These are phyloP conservation scores for Wickerhamomyces xylosicus DNA, from an alignment of 805 yeast genomes.

Conservation along the genomic window DNA sequence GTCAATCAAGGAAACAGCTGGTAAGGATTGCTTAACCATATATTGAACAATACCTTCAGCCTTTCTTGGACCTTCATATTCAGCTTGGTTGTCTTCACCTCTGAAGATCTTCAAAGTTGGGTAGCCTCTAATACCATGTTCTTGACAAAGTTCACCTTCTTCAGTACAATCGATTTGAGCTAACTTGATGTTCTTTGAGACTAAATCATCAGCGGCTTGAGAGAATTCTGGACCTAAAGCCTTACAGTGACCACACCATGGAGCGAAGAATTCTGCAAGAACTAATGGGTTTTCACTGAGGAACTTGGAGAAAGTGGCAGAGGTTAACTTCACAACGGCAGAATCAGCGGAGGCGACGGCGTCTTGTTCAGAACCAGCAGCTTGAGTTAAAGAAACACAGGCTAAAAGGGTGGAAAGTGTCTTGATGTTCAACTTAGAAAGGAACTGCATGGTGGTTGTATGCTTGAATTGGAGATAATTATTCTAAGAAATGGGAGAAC, in stretches of 20 bases:
- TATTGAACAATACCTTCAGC: conserved; percentile 67
- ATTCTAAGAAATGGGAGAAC: too few species aligned
- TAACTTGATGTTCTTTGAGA: conserved; percentile 52
- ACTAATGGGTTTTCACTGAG: conserved; percentile 67
- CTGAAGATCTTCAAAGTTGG: conserved; percentile 77
- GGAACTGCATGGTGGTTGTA: conserved; percentile 26
- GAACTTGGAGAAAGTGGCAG: conserved; percentile 55
- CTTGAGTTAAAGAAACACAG: conserved; percentile 18
- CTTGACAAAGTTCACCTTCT: conserved; percentile 59
- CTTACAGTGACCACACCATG: conserved; percentile 98
- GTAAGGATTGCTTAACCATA: conserved; percentile 76
- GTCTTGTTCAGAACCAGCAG: conserved; percentile 38
- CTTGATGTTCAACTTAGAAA: conserved; percentile 21
- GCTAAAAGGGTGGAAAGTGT: conserved; percentile 33
- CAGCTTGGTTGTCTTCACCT: conserved; percentile 34
- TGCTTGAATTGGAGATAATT: not conserved
- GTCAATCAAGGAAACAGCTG: conserved; percentile 51
- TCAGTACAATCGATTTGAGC: conserved; percentile 85
- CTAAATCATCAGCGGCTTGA: conserved; percentile 58
- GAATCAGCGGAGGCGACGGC: conserved; percentile 77
- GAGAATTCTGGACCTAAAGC: conserved; percentile 72
- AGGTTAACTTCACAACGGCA: conserved; percentile 73
- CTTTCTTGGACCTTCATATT: conserved; percentile 79
- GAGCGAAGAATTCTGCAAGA: conserved; percentile 82
- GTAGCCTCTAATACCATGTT: conserved; percentile 66